Conservation (phyloP, 2,329 filamentous ascomycete species). For the Hymenoscyphus albidus region DNA sequence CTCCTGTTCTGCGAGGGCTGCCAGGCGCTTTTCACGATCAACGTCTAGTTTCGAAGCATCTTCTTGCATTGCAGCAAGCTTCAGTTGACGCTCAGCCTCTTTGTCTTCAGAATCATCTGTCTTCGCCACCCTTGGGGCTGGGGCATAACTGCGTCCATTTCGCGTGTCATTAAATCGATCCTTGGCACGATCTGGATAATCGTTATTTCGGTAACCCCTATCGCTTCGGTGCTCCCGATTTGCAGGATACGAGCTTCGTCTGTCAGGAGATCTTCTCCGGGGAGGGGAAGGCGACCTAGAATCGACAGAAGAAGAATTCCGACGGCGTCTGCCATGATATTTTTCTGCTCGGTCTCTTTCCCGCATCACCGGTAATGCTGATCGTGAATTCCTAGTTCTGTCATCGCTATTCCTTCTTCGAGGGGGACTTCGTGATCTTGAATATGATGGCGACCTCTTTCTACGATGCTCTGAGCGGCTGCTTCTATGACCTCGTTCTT, state of each 20-base stretch:
- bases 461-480: slow-evolving; percentile 37
- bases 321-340: slow-evolving; percentile 21
- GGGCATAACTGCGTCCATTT: not conserved
- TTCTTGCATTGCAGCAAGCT: slow-evolving; percentile 69
- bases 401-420: slow-evolving; percentile 25
- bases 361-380: slow-evolving; percentile 29
- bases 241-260: slow-evolving; percentile 27
- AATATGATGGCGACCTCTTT: slow-evolving; percentile 41
- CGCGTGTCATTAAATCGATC: slow-evolving; percentile 27
- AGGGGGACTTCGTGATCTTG: slow-evolving; percentile 30
- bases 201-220: slow-evolving; percentile 25
- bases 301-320: slow-evolving; percentile 31
- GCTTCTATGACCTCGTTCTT: slow-evolving; percentile 35
- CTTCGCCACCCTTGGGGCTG: not conserved
- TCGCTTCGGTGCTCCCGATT: slow-evolving; percentile 23
- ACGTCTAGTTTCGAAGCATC: slow-evolving; percentile 66
- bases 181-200: slow-evolving; percentile 23
- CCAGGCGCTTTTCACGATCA: slow-evolving; percentile 66
- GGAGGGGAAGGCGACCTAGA: slow-evolving; percentile 39
- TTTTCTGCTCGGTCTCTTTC: slow-evolving; percentile 19
- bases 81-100: slow-evolving; percentile 60
- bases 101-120: slow-evolving; percentile 29
- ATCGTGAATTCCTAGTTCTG: slow-evolving; percentile 23
- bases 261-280: slow-evolving; percentile 34
- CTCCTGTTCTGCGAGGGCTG: slow-evolving; percentile 63